Conservation (phyloP, 1,284 basidiomycete species). For the Fomitiporia mediterranea region DNA sequence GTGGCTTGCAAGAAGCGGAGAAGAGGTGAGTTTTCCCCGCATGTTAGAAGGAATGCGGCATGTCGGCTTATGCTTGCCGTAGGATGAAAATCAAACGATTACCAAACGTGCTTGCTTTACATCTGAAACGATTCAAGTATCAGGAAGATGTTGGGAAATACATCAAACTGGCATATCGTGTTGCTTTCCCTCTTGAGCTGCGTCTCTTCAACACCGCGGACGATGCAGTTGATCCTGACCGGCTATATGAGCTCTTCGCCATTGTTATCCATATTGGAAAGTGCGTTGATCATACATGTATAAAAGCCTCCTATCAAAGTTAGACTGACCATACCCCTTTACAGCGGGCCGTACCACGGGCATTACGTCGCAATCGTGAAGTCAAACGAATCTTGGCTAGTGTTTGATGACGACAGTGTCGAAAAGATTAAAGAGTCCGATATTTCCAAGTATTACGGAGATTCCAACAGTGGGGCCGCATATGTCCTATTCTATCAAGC, state of each 20-base stretch:
- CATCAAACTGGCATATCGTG: constrained; percentile 93
- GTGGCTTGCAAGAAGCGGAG: constrained; percentile 95
- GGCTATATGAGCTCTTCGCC: constrained; percentile 90
- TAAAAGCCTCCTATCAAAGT: constrained; percentile 6
- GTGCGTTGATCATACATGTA: constrained; percentile 46
- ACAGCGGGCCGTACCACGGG: constrained; percentile 90
- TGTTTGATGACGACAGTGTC: constrained; percentile 95
- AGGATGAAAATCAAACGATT: constrained; percentile 98
- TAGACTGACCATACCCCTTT: constrained; percentile 16
- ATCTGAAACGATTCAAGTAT: constrained; percentile 97
- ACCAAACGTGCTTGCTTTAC: constrained; percentile 90
- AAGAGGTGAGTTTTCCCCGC: constrained; percentile 63
- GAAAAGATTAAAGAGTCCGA: constrained; percentile 85
- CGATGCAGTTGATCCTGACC: constrained; percentile 82
- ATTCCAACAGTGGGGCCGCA: constrained; percentile 83
- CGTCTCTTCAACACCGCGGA: constrained; percentile 97
- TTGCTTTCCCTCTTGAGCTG: constrained; percentile 92
- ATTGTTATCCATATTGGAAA: constrained; percentile 97
- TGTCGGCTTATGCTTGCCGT: constrained; percentile 17
- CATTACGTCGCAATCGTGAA: constrained; percentile 97
- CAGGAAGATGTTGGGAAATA: constrained; percentile 86
- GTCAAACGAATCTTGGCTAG: constrained; percentile 79
- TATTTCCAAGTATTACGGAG: constrained; percentile 93
- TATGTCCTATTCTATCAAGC: constrained; percentile 99
- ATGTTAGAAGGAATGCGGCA: constrained; percentile 3